Conservation (phyloP, 2,329 filamentous ascomycete species). For the Cucurbitaria berberidis region DNA sequence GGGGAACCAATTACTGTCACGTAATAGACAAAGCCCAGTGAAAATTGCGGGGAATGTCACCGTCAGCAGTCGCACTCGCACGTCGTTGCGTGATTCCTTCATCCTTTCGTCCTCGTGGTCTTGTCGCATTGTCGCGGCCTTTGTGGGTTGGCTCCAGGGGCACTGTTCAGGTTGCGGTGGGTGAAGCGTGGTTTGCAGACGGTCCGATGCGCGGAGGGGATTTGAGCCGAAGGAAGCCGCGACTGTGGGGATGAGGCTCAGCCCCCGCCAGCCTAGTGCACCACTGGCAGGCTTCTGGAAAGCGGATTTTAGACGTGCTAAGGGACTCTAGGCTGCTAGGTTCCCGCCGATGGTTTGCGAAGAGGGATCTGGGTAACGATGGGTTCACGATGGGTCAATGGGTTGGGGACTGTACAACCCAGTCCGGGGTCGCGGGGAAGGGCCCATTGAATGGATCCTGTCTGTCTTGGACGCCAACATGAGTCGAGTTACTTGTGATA, state of each 20-base stretch:
- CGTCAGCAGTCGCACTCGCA: conserved; percentile 8
- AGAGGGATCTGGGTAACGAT: conserved; percentile 2
- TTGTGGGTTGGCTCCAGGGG: conserved; percentile 4
- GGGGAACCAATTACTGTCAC: conserved; percentile 35
- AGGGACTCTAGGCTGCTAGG: conserved; percentile 2
- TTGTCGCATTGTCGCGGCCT: conserved; percentile 20
- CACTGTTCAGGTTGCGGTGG: conserved; percentile 15
- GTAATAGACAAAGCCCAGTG: conserved; percentile 13
- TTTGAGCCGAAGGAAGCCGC: conserved; percentile 28
- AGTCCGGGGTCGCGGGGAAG: conserved; percentile 7
- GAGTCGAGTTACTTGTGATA: not conserved
- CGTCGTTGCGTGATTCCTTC: not conserved
- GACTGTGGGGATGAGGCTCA: conserved; percentile 21
- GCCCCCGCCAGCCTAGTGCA: conserved; percentile 9
- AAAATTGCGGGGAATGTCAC: conserved; percentile 21
- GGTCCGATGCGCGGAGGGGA: conserved; percentile 9
- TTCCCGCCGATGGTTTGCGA: conserved; percentile 19
- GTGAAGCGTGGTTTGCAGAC: conserved; percentile 1
- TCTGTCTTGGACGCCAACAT: not conserved
- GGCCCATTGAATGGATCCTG: not conserved
- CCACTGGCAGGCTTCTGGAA: conserved; percentile 15
- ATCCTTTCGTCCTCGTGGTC: not conserved
- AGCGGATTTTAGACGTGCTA: conserved; percentile 5
- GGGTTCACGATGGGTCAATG: conserved; percentile 3
- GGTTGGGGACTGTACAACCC: not conserved